Evolutionary conservation across 2,329 filamentous ascomycete genomes (phyloP).

Genomic region (Aureobasidium uvarum): DNA sequence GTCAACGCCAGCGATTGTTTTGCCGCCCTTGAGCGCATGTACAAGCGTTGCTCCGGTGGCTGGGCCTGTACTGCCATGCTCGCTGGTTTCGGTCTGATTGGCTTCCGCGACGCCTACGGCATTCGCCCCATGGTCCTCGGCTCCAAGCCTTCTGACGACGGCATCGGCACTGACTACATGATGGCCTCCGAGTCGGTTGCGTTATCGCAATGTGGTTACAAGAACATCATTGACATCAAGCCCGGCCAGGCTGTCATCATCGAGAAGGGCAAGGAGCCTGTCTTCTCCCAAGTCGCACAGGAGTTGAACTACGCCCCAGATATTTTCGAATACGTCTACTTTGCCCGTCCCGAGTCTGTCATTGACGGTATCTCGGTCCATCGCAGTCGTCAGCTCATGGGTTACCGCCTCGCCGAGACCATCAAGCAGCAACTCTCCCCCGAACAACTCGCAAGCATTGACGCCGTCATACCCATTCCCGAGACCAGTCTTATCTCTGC

Average conservation of each 20-base stretch:
- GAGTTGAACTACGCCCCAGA: conserved; percentile 74
- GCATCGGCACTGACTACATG: conserved; percentile 74
- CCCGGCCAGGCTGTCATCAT: conserved; percentile 86
- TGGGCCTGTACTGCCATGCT: conserved; percentile 82
- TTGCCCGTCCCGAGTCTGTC: conserved; percentile 74
- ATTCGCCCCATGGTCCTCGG: conserved; percentile 82
- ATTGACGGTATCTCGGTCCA: conserved; percentile 90
- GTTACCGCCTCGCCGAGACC: conserved; percentile 71
- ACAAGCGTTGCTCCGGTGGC: conserved; percentile 68
- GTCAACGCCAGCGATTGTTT: conserved; percentile 78
- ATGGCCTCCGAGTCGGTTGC: conserved; percentile 88
- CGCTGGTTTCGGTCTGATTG: conserved; percentile 76
- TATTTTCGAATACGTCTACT: conserved; percentile 86
- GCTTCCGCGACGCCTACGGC: conserved; percentile 75
- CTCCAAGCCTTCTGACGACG: conserved; percentile 65
- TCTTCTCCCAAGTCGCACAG: conserved; percentile 71
- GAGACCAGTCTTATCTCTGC: conserved; percentile 83
- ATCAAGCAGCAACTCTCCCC: conserved; percentile 66
- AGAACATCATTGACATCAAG: conserved; percentile 70
- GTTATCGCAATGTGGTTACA: conserved; percentile 76
- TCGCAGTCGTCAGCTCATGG: conserved; percentile 82
- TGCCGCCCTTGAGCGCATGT: conserved; percentile 67
- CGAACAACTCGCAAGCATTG: conserved; percentile 70
- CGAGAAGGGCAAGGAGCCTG: conserved; percentile 69
- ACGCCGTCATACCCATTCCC: conserved; percentile 79